These are phyloP conservation scores for Leptomonas seymouri DNA, from an alignment of 208 protist species.

Conservation along the genomic window DNA sequence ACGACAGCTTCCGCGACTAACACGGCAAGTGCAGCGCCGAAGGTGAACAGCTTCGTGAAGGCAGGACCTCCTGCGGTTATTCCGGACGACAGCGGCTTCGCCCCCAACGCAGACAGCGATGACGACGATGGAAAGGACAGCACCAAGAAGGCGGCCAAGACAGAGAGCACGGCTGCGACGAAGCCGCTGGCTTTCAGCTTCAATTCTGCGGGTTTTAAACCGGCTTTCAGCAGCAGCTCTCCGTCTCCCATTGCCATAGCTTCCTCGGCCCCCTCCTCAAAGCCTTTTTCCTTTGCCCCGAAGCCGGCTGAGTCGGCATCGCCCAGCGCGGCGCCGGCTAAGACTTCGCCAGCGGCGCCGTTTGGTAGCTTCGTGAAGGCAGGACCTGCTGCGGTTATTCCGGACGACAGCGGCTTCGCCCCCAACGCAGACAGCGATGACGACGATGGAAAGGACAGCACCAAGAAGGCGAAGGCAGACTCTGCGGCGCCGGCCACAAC, in stretches of 20 bases:
- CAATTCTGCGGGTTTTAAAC: neutral
- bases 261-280: neutral
- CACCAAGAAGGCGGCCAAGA: neutral
- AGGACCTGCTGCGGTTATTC: conserved; percentile 61
- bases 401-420: conserved; percentile 72
- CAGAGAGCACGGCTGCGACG: conserved; percentile 20
- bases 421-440: conserved; percentile 45
- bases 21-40: neutral
- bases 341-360: neutral
- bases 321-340: neutral
- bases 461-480: conserved; percentile 12
- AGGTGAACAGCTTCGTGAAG: conserved; percentile 37
- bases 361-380: conserved; percentile 46
- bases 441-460: conserved; percentile 38
- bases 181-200: conserved; percentile 37
- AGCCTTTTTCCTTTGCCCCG: conserved; percentile 29
- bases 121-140: conserved; percentile 46
- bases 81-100: conserved; percentile 69
- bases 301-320: conserved; percentile 13
- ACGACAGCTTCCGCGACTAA: neutral
- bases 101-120: conserved; percentile 59
- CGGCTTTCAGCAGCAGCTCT: conserved; percentile 2
- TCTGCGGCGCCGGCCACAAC: neutral
- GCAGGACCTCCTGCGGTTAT: conserved; percentile 60
- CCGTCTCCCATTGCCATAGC: neutral